These are phyloP conservation scores for Galerina sulciceps DNA, from an alignment of 768 basidiomycete genomes.

Conservation along the genomic window DNA sequence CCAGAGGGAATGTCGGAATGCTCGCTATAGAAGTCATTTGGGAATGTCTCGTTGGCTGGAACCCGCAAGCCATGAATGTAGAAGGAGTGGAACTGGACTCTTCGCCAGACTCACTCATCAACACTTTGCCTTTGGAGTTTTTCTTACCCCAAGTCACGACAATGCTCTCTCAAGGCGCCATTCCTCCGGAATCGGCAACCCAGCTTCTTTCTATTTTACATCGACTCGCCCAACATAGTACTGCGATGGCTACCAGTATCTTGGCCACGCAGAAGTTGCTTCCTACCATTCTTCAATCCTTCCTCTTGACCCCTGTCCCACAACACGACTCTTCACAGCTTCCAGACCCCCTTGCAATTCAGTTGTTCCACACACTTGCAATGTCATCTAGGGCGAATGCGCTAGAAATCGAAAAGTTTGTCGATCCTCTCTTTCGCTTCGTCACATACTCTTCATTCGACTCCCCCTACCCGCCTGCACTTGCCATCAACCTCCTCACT, in stretches of 20 bases:
- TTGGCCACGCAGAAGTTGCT: slow-evolving; percentile 56
- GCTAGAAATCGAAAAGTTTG: slow-evolving; percentile 50
- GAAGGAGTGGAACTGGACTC: slow-evolving; percentile 54
- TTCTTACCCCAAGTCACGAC: slow-evolving; percentile 54
- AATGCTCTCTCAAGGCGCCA: slow-evolving; percentile 41
- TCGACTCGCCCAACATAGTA: slow-evolving; percentile 65
- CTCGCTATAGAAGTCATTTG: slow-evolving; percentile 75
- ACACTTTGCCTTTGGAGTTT: slow-evolving; percentile 38
- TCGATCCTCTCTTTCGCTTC: slow-evolving; percentile 76
- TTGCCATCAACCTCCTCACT: slow-evolving; percentile 53
- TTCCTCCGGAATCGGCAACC: slow-evolving; percentile 50
- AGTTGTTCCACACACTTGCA: slow-evolving; percentile 60
- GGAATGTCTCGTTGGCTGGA: slow-evolving; percentile 76
- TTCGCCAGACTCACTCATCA: slow-evolving; percentile 30
- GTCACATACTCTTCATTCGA: slow-evolving; percentile 56
- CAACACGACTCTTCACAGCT: slow-evolving; percentile 34
- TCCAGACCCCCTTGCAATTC: slow-evolving; percentile 57
- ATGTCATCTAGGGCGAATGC: slow-evolving; percentile 74
- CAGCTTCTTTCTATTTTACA: slow-evolving; percentile 65
- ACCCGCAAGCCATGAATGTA: slow-evolving; percentile 37
- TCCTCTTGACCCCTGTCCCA: slow-evolving; percentile 59
- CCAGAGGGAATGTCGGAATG: slow-evolving; percentile 68
- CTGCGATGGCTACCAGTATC: slow-evolving; percentile 54
- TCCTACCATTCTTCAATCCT: slow-evolving; percentile 52
- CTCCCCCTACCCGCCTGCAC: slow-evolving; percentile 43